A percentile compares a stretch with the other conserved stretches of the same genome.
These are phyloP conservation scores for Quercus tomentella DNA, from an alignment of 331 rosid species.

Conservation along the genomic window DNA sequence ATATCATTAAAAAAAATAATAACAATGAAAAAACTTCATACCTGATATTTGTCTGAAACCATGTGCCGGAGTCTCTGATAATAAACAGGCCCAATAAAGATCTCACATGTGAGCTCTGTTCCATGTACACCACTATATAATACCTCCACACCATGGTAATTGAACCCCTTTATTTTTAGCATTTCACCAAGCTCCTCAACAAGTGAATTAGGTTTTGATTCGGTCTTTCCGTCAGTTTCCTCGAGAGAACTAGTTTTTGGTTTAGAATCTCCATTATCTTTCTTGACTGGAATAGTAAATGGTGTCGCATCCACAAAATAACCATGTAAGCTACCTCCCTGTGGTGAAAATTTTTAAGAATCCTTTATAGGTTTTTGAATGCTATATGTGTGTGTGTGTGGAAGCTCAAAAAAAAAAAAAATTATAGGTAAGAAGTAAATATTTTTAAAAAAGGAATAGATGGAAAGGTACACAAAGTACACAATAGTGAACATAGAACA, in stretches of 20 bases:
- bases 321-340: slow-evolving; percentile 91
- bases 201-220: slow-evolving; percentile 47
- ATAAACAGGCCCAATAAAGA: slow-evolving; percentile 94
- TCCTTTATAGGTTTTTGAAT: not conserved
- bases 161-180: slow-evolving; percentile 77
- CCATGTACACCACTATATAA: slow-evolving; percentile 95
- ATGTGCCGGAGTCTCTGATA: slow-evolving; percentile 95
- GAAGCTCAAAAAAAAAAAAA: no score
- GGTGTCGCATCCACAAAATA: slow-evolving; percentile 86
- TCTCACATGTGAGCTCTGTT: slow-evolving; percentile 81
- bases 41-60: slow-evolving; percentile 99
- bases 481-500: no score
- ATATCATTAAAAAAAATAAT: not conserved
- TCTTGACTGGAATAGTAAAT: slow-evolving; percentile 51
- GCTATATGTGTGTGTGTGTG: no score
- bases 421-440: no score
- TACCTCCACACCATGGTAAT: slow-evolving; percentile 90
- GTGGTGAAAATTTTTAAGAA: slow-evolving; percentile 20
- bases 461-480: no score
- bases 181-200: slow-evolving; percentile 82
- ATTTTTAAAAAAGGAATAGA: no score
- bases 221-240: slow-evolving; percentile 35
- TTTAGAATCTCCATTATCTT: slow-evolving; percentile 23
- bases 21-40: slow-evolving; percentile 1
- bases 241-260: slow-evolving; percentile 57